Percentiles rank a stretch among this genome's conserved stretches.
Evolutionary conservation across 345 rosid species (phyloP).

Genomic region (Bruguiera sexangula): DNA sequence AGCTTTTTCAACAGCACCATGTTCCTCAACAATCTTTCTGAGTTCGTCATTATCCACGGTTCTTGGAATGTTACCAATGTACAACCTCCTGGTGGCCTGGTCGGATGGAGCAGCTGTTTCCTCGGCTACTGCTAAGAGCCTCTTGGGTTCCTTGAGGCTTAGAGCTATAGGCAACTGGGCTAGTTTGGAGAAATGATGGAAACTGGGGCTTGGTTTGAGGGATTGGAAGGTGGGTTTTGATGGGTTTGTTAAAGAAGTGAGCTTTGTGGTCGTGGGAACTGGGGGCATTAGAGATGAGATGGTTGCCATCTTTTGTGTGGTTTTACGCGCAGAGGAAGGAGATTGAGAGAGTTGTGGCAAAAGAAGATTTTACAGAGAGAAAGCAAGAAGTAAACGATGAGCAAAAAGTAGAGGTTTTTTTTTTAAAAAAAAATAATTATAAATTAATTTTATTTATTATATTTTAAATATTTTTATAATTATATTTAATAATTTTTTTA

Average conservation of each 20-base stretch:
- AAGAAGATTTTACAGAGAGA: background rate
- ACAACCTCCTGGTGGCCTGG: conserved; percentile 56
- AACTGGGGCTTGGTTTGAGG: conserved; percentile 10
- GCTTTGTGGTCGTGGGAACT: conserved; percentile 17
- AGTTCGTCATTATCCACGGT: conserved; percentile 54
- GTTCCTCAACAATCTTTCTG: conserved; percentile 58
- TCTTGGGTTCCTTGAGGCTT: conserved; percentile 19
- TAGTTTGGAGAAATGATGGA: conserved; percentile 6
- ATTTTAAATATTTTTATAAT: too few species aligned
- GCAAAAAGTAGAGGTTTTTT: too few species aligned
- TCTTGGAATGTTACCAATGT: conserved; percentile 81
- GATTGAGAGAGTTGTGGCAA: background rate
- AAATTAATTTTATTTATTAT: too few species aligned
- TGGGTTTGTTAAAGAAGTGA: conserved; percentile 13
- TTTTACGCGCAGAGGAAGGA: background rate
- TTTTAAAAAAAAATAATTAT: too few species aligned
- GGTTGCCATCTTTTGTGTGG: conserved; percentile 32
- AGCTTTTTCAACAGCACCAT: conserved; percentile 72
- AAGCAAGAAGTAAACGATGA: background rate
- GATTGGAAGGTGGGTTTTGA: conserved; percentile 27
- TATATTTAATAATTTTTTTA: too few species aligned
- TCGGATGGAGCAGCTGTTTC: conserved; percentile 31
- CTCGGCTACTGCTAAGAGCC: conserved; percentile 45
- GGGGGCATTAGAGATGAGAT: conserved; percentile 27
- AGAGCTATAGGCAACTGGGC: background rate